Percentiles rank a stretch among this genome's conserved stretches.
Conservation (phyloP, 768 basidiomycete species). For the Podaxis pistillaris region DNA sequence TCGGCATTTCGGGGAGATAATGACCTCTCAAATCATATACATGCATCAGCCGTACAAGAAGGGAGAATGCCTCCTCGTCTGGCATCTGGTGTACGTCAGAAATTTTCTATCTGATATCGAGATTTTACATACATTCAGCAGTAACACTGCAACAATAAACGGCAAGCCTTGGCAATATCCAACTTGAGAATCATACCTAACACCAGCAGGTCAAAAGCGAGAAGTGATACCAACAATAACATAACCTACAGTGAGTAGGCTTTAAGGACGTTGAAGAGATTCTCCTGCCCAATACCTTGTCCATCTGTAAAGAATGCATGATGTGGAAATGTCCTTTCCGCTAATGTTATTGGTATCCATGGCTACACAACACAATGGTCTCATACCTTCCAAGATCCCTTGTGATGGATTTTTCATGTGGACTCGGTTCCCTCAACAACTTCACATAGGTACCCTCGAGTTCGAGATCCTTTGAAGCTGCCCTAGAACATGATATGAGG, state of each 20-base stretch:
- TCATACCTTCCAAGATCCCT: constrained; percentile 84
- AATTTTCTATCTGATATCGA: background rate
- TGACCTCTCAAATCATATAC: constrained; percentile 95
- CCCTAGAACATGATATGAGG: constrained; percentile 44
- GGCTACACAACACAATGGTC: constrained; percentile 7
- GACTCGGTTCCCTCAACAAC: constrained; percentile 78
- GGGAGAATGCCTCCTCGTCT: constrained; percentile 97
- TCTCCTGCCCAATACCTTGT: constrained; percentile 94
- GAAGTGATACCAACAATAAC: constrained; percentile 1
- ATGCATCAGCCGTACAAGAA: constrained; percentile 92
- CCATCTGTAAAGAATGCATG: constrained; percentile 95
- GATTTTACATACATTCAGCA: constrained; percentile 72
- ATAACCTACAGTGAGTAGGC: constrained; percentile 85
- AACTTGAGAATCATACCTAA: constrained; percentile 85
- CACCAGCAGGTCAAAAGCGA: background rate
- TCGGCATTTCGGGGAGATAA: constrained; percentile 99
- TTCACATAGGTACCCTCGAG: constrained; percentile 82
- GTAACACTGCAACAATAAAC: constrained; percentile 90
- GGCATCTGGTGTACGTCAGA: constrained; percentile 73
- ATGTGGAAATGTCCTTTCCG: constrained; percentile 85
- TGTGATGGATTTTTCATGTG: constrained; percentile 92
- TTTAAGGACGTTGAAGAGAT: constrained; percentile 95
- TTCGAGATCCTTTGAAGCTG: constrained; percentile 88
- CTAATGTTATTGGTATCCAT: constrained; percentile 9
- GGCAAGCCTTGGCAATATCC: constrained; percentile 98